These are phyloP conservation scores for Sphaerulina musiva DNA, from an alignment of 2,329 filamentous ascomycete species.

Conservation along the genomic window DNA sequence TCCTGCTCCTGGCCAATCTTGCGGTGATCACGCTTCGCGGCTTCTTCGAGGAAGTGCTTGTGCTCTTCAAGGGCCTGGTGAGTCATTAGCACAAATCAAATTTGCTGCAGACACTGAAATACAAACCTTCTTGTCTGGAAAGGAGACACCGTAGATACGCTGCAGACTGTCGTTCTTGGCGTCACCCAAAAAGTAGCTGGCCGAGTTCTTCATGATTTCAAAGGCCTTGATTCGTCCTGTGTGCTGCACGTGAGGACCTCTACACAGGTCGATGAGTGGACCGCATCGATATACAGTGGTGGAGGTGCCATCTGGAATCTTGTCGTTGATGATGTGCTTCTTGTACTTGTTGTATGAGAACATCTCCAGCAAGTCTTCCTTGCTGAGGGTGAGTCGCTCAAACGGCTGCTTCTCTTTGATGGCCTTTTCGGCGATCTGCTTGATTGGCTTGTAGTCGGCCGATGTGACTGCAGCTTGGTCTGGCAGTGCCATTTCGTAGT, in stretches of 20 bases:
- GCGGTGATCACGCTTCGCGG: constrained; percentile 93
- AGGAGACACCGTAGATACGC: constrained; percentile 92
- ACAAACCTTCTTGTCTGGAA: constrained; percentile 87
- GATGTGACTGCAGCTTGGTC: constrained; percentile 64
- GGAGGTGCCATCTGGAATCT: constrained; percentile 78
- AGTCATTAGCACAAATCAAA: neutral
- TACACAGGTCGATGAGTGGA: constrained; percentile 88
- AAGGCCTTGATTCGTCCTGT: constrained; percentile 93
- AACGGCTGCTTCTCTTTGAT: constrained; percentile 97
- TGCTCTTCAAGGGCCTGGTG: constrained; percentile 62
- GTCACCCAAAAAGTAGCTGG: constrained; percentile 90
- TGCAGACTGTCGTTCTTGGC: constrained; percentile 91
- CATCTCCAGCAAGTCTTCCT: constrained; percentile 89
- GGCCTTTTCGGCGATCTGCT: constrained; percentile 71
- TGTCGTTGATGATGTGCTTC: constrained; percentile 92
- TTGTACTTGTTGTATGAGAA: constrained; percentile 98
- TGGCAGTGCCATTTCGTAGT: constrained; percentile 89
- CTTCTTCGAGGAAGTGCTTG: constrained; percentile 91
- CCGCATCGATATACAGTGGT: constrained; percentile 95
- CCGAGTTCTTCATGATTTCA: constrained; percentile 80
- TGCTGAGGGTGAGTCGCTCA: constrained; percentile 79
- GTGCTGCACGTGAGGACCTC: constrained; percentile 88
- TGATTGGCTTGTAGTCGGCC: constrained; percentile 76
- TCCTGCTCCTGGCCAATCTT: constrained; percentile 94
- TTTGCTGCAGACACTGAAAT: neutral